phyloP scores from a whole-genome alignment of 2,329 filamentous ascomycete species.

The Colletotrichum sp. region DNA sequence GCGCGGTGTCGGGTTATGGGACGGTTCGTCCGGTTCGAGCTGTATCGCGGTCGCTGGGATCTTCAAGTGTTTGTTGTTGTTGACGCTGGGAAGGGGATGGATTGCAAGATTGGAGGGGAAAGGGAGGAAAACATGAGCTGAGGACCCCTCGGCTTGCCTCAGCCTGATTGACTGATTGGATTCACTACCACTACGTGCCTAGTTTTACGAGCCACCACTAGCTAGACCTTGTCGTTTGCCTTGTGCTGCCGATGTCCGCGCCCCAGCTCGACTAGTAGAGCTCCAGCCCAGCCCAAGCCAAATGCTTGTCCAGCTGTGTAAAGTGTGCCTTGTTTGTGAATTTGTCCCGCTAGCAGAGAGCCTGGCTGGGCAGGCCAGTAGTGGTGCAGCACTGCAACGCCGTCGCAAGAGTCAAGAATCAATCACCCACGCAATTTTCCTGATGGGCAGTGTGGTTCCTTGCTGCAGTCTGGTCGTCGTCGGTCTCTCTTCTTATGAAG shows the following conservation, averaged over 20 bases:
- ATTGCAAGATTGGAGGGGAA: neutral
- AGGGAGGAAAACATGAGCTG: neutral
- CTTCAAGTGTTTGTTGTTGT: neutral
- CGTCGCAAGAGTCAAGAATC: neutral
- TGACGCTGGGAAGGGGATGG: neutral
- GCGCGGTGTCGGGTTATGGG: neutral
- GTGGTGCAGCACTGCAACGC: neutral
- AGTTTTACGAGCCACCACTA: neutral
- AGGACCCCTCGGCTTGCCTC: constrained; percentile 12
- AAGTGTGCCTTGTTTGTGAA: neutral
- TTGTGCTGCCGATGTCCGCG: constrained; percentile 1
- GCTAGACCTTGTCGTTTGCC: constrained; percentile 1
- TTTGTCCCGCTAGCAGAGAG: neutral
- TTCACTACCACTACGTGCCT: neutral
- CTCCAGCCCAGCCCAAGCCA: neutral
- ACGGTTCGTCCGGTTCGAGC: neutral
- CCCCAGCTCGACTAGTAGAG: neutral
- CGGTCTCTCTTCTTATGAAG: neutral
- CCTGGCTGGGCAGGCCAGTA: neutral
- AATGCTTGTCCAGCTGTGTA: neutral
- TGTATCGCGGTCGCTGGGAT: neutral
- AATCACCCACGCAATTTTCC: neutral
- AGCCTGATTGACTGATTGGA: constrained; percentile 9
- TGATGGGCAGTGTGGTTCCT: neutral
- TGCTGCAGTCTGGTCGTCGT: neutral